These are phyloP conservation scores for Penicillium goetzii DNA, from an alignment of 495 filamentous ascomycete genomes.

Conservation along the genomic window DNA sequence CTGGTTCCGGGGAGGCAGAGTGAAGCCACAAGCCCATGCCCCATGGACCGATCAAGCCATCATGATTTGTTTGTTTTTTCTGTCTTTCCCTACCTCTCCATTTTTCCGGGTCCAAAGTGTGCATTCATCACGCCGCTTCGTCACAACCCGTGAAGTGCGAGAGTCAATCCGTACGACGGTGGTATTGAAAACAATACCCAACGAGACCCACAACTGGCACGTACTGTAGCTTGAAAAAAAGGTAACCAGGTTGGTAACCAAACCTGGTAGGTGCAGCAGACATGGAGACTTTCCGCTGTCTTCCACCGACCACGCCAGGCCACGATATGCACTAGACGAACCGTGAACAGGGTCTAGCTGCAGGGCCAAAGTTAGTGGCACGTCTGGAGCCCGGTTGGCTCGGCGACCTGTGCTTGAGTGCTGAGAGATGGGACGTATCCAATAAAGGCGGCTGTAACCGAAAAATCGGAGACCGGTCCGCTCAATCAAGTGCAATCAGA, in stretches of 20 bases:
- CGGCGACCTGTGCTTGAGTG: slow-evolving; percentile 18
- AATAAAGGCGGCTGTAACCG: slow-evolving; percentile 17
- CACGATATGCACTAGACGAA: slow-evolving; percentile 14
- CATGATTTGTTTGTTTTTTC: not conserved
- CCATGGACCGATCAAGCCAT: slow-evolving; percentile 4
- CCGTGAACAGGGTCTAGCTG: slow-evolving; percentile 15
- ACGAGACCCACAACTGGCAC: slow-evolving; percentile 16
- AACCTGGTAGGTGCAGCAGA: slow-evolving; percentile 5
- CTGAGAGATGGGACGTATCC: slow-evolving; percentile 12
- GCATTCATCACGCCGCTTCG: not conserved
- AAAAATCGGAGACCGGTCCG: slow-evolving; percentile 15
- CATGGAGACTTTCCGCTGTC: slow-evolving; percentile 14
- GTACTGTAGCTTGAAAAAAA: slow-evolving; percentile 16
- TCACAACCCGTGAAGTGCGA: slow-evolving; percentile 15
- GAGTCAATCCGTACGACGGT: slow-evolving; percentile 17
- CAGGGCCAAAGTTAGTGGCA: slow-evolving; percentile 22
- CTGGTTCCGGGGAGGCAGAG: not conserved
- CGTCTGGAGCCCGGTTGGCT: slow-evolving; percentile 24
- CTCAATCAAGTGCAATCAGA: slow-evolving; percentile 8
- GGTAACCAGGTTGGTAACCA: too few relatives aligned
- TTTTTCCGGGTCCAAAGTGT: not conserved
- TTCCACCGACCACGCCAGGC: slow-evolving; percentile 14
- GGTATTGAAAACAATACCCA: slow-evolving; percentile 17
- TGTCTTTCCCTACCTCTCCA: not conserved
- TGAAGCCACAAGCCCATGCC: not conserved